Evolutionary conservation across 306 rosid genomes (phyloP).

Genomic region (Malus sieversii): DNA sequence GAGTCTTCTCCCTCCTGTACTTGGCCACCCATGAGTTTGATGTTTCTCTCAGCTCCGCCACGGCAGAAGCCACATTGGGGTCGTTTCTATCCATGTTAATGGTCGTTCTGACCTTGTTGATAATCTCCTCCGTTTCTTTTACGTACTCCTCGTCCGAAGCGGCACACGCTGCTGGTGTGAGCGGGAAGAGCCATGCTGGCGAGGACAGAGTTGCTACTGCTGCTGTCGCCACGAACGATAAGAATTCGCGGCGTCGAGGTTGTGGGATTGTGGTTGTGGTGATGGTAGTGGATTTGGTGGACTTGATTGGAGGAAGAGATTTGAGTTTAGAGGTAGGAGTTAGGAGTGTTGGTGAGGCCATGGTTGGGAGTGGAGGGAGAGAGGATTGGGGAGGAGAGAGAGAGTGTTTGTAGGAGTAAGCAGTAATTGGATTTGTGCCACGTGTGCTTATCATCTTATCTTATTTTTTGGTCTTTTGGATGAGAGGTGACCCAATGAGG

Average conservation of each 20-base stretch:
- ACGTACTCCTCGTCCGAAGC: slow-evolving; percentile 71
- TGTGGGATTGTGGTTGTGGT: background rate
- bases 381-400: background rate
- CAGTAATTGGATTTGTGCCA: slow-evolving; percentile 50
- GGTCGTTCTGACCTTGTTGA: slow-evolving; percentile 60
- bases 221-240: slow-evolving; percentile 38
- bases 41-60: slow-evolving; percentile 67
- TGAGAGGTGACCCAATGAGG: slow-evolving; percentile 49
- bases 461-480: slow-evolving; percentile 37
- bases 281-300: slow-evolving; percentile 27
- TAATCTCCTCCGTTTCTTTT: slow-evolving; percentile 71
- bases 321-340: slow-evolving; percentile 82
- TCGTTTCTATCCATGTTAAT: slow-evolving; percentile 66
- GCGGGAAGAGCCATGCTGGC: slow-evolving; percentile 28
- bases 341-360: slow-evolving; percentile 76
- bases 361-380: slow-evolving; percentile 17
- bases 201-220: slow-evolving; percentile 27
- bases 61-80: slow-evolving; percentile 66
- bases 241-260: slow-evolving; percentile 57
- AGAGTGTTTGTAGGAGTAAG: slow-evolving; percentile 12
- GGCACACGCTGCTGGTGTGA: slow-evolving; percentile 40
- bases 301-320: slow-evolving; percentile 42
- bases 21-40: slow-evolving; percentile 95
- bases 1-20: slow-evolving; percentile 71
- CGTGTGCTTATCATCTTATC: slow-evolving; percentile 96